These are phyloP conservation scores for Favolaschia claudopus DNA, from an alignment of 768 basidiomycete genomes.

Conservation along the genomic window DNA sequence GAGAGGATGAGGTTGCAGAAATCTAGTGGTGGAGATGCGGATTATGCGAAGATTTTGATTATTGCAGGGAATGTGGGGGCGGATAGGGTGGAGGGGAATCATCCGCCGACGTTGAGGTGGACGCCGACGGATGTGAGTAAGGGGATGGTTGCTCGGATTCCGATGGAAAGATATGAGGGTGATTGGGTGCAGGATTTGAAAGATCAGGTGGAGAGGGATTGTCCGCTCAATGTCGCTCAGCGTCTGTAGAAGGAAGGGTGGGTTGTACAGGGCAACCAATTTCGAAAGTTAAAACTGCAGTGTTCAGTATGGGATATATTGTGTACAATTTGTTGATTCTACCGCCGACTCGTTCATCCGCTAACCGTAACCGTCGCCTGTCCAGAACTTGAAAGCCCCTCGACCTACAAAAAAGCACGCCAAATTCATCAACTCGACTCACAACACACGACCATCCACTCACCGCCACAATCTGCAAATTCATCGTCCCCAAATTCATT, in stretches of 20 bases:
- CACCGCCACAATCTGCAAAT: conserved; percentile 39
- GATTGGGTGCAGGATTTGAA: conserved; percentile 1
- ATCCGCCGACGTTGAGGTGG: not conserved
- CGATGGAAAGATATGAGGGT: not conserved
- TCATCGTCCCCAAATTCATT: conserved; percentile 31
- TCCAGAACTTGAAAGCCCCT: conserved; percentile 36
- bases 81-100: not conserved
- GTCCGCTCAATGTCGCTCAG: conserved; percentile 6
- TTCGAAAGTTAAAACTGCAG: no score
- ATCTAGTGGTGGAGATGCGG: conserved; percentile 35
- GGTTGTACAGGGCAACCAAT: no score
- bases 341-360: not conserved
- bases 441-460: not conserved
- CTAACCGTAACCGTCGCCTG: conserved; percentile 2
- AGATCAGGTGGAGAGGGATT: not conserved
- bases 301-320: no score
- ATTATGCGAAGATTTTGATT: not conserved
- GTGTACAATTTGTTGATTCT: no score
- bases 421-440: not conserved
- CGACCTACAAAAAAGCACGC: not conserved
- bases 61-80: not conserved
- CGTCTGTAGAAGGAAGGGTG: no score
- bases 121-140: not conserved
- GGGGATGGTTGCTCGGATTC: not conserved
- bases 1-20: conserved; percentile 23